phyloP scores from a whole-genome alignment of 164 flowering plant species.

The Dillenia turbinata region DNA sequence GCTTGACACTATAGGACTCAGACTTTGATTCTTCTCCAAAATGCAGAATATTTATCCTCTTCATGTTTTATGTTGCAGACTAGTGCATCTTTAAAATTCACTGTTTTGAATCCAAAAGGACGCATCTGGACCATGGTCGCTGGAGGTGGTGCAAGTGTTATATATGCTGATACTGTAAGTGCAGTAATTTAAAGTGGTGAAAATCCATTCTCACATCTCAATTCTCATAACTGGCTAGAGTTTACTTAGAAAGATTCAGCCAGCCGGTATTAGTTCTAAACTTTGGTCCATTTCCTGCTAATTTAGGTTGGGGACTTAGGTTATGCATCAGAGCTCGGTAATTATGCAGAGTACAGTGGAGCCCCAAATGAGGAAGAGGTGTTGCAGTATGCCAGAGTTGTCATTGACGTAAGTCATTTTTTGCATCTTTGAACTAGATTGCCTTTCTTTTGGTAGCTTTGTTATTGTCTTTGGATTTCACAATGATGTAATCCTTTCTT shows the following conservation, averaged over 20 bases:
- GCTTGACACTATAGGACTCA: too few relatives aligned
- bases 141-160: conserved; percentile 97
- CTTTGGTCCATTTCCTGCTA: neutral
- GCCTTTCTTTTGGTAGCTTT: neutral
- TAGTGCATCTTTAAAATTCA: conserved; percentile 89
- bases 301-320: conserved; percentile 90
- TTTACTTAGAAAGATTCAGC: neutral
- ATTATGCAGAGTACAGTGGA: conserved; percentile 95
- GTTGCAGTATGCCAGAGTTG: conserved; percentile 89
- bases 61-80: conserved; percentile 46
- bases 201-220: neutral
- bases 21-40: neutral
- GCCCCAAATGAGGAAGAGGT: conserved; percentile 97
- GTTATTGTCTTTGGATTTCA: neutral
- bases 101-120: conserved; percentile 88
- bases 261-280: neutral
- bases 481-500: conserved; percentile 2
- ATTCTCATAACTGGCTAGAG: neutral
- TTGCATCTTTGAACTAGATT: neutral
- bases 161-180: conserved; percentile 91
- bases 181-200: neutral
- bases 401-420: conserved; percentile 62
- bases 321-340: conserved; percentile 87
- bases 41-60: neutral
- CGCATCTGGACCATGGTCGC: conserved; percentile 99